Base-by-base conservation (phyloP, 148 eudicot genomes). In the Pouteria glomerata region DNA sequence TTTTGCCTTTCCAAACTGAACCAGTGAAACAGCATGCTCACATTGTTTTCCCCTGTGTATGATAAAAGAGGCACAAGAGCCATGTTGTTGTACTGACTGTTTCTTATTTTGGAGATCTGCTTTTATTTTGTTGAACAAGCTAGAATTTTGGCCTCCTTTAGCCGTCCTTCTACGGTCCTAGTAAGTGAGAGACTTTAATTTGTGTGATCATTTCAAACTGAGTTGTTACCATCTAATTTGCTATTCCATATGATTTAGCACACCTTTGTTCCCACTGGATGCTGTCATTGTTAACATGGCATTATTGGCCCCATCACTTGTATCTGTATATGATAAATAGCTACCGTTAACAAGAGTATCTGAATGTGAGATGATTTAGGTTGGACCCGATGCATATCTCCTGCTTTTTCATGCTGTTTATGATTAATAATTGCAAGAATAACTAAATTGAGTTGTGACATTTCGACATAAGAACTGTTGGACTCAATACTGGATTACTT, bases 401-500 rank as follows among this genome's bases (percentile, higher is more conserved):
- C n/a, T n/a, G n/a, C n/a, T n/a, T n/a, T n/a, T 48, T 24, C 70
- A 18, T 42, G 1, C n/a, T 57, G 26, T 33, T 23, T 69, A 2
- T 24, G 5, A 55, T 34, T 55, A 37, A 15, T 37, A 14, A 53
- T 34, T n/a, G 23, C 61, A 69, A 24, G 24, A 24, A 37, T 11
- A 26, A 15, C 57, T 18, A 31, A 21, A 19, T 67, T 33, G 5
- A 51, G 30, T n/a, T 31, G 63, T 34, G 44, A 6, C 19, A 61
- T 34, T 63, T 63, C 21, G 47, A 60, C 21, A 5, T 16, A 27
- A 3, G 26, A 45, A 42, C 30, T 29, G 18, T 6, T 56, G 44
- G 44, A n/a, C 56, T 71, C 31, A 23, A 56, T 31, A 51, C 51
- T 58, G 21, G 70, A 51, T 57, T 48, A 44, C 55, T 72, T 63